Evolutionary conservation across 1,139 yeast species (phyloP).

Genomic region (Pichia sp.): DNA sequence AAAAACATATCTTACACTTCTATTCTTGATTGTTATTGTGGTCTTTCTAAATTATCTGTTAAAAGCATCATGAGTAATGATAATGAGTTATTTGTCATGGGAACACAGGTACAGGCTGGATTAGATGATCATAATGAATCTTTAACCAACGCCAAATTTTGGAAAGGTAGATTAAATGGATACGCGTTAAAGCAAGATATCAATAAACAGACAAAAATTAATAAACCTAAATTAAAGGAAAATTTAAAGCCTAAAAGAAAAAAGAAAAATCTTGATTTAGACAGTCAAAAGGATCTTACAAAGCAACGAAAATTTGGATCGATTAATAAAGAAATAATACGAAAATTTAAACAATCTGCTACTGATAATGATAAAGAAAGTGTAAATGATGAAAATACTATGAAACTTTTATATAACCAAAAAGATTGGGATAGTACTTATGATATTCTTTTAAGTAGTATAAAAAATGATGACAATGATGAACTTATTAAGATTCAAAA

Average conservation of each 20-base stretch:
- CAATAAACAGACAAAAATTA: slow-evolving; percentile 2
- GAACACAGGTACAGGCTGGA: slow-evolving; percentile 27
- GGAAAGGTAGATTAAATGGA: slow-evolving; percentile 16
- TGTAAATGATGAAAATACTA: slow-evolving; percentile 19
- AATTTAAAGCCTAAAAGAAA: slow-evolving; percentile 2
- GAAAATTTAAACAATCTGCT: slow-evolving; percentile 11
- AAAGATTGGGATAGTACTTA: slow-evolving; percentile 21
- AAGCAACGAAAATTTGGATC: slow-evolving; percentile 13
- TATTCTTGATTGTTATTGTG: too few relatives aligned
- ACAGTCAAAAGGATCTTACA: background rate
- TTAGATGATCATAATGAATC: slow-evolving; percentile 18
- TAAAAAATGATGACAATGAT: background rate
- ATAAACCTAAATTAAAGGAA: background rate
- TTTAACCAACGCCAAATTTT: slow-evolving; percentile 7
- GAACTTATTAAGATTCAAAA: background rate
- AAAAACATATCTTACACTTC: too few relatives aligned
- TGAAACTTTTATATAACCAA: slow-evolving; percentile 14
- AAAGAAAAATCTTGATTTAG: background rate
- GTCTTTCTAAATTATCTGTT: background rate
- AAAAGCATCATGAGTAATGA: background rate
- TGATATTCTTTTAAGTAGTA: slow-evolving; percentile 1
- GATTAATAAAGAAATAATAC: slow-evolving; percentile 13
- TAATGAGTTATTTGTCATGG: slow-evolving; percentile 16
- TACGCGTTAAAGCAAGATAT: slow-evolving; percentile 1
- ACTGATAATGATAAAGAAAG: slow-evolving; percentile 15